phyloP scores from a whole-genome alignment of 2,329 filamentous ascomycete genomes.

The Xylaria sp. region DNA sequence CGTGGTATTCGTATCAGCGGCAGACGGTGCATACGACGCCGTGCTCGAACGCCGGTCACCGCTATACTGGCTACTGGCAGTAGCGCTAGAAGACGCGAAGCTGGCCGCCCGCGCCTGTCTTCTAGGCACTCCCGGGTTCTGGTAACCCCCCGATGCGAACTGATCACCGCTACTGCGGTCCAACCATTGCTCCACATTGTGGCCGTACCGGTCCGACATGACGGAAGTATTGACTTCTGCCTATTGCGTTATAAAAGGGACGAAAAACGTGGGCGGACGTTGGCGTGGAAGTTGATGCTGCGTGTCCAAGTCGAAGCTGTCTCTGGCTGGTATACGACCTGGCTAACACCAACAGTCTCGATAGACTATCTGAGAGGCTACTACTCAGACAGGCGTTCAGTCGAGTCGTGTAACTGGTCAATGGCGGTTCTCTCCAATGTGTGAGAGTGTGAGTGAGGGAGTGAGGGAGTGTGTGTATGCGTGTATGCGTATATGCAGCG shows the following conservation, averaged over 20 bases:
- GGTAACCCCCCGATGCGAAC: neutral
- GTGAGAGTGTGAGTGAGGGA: too few relatives aligned
- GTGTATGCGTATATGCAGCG: slow-evolving; percentile 7
- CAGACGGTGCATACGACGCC: slow-evolving; percentile 2
- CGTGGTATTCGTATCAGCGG: neutral
- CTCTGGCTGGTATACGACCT: neutral
- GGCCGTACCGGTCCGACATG: too few relatives aligned
- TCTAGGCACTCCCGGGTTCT: neutral
- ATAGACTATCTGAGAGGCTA: neutral
- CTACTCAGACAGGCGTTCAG: neutral
- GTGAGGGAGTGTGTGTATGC: too few relatives aligned
- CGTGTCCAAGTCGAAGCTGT: neutral
- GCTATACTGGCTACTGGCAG: slow-evolving; percentile 1
- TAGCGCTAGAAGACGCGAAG: neutral
- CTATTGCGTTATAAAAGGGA: neutral
- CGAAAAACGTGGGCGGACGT: neutral
- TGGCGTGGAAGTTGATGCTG: neutral
- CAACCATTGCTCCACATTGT: neutral
- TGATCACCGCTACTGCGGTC: neutral
- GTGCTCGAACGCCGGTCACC: neutral
- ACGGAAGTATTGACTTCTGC: neutral
- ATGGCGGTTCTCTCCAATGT: neutral
- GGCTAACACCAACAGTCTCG: neutral
- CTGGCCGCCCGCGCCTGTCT: neutral
- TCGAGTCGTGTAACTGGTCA: neutral